Evolutionary conservation across 495 filamentous ascomycete genomes (phyloP), one percentile per base, ranked within the genome.

Genomic region (Opeltia flavorubescens): DNA sequence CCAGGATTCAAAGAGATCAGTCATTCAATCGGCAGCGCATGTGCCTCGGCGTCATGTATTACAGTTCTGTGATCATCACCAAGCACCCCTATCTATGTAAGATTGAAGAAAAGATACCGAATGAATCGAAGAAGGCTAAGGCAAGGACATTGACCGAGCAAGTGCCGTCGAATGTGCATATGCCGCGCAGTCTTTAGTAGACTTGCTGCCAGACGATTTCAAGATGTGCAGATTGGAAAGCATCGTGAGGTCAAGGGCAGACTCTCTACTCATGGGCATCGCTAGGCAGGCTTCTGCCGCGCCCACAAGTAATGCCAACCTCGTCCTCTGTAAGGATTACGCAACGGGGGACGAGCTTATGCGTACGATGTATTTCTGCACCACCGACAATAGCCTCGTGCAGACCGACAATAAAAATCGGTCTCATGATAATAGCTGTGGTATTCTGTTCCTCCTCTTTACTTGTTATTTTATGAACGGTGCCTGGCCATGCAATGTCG

Each of bases 51-150:
- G 70, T 83, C 41, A 68, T 73, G 34, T 81, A 76, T 54, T 71
- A 77, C 55, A 76, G 76, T 49, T 68, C 70, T 13, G 64, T 66
- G 5, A 78, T 81, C 36, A 70, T 81, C 12, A 64, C 79, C 20
- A 74, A 73, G 33, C 75, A 80, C 7, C 80, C 80, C 3, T 80
- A 75, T 59, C 66, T 84, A 12, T 83, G 78, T 53, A 68, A 73
- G 6, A 62, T 76, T 11, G 77, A 81, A 43, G 43, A 65, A 51
- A 54, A 60, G 4, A 68, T 72, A 45, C 54, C 56, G 2, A 60
- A 68, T 33, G 66, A 72, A 44, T 62, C 68, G 7, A 48, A 51
- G 20, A 45, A 51, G 11, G 71, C 62, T 17, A 65, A 61, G n/a
- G n/a, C n/a, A n/a, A n/a, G 43, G 59, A 62, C 13, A 81, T 81